phyloP scores from a whole-genome alignment of 345 rosid genomes.

The Eucalyptus polybractea region DNA sequence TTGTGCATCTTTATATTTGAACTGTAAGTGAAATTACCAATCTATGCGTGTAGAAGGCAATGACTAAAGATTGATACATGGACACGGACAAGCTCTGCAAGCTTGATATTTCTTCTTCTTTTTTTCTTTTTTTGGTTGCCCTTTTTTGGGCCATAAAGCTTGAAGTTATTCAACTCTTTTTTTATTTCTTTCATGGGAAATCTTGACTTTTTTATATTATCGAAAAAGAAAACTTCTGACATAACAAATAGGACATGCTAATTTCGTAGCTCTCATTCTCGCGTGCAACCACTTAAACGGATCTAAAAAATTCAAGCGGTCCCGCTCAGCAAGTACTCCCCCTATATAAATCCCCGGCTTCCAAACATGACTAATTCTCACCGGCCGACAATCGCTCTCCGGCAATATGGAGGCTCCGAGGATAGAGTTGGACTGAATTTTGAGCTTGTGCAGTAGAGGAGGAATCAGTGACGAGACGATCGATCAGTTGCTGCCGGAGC shows the following conservation, averaged over 20 bases:
- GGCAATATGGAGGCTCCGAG: neutral
- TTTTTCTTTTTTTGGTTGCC: neutral
- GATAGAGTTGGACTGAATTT: neutral
- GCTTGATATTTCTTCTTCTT: neutral
- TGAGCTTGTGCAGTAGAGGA: neutral
- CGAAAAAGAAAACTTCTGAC: neutral
- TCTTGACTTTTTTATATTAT: neutral
- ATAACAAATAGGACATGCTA: neutral
- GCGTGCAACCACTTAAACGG: neutral
- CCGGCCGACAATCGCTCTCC: conserved; percentile 5
- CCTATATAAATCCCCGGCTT: neutral
- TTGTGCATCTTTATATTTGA: neutral
- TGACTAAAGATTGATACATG: no score
- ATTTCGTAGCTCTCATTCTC: neutral
- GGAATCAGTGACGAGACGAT: neutral
- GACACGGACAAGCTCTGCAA: neutral
- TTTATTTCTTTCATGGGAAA: neutral
- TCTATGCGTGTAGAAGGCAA: no score
- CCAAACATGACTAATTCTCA: neutral
- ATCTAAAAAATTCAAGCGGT: neutral
- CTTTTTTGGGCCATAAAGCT: neutral
- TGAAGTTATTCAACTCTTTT: neutral
- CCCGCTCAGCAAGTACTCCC: neutral
- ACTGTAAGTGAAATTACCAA: no score
- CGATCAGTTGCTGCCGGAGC: neutral